Evolutionary conservation across 768 basidiomycete genomes (phyloP).

Genomic region (Ramaria sp.): DNA sequence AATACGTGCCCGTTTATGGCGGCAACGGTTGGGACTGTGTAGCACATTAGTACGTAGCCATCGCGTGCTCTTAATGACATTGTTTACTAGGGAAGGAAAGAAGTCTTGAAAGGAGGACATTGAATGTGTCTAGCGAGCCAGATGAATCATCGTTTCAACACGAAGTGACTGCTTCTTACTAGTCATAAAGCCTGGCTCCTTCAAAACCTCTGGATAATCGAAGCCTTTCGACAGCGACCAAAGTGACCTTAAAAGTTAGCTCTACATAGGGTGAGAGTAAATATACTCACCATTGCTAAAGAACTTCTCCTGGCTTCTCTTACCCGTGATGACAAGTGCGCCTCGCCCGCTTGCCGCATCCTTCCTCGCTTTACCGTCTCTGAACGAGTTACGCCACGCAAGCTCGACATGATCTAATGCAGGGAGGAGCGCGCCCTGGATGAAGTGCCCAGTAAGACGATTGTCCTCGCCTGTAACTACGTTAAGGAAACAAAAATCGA

Average conservation of each 20-base stretch:
- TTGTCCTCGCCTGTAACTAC: constrained; percentile 39
- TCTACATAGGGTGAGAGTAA: background rate
- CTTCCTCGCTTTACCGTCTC: constrained; percentile 30
- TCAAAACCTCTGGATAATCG: constrained; percentile 41
- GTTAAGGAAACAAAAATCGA: background rate
- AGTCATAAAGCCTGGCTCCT: constrained; percentile 55
- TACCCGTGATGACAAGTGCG: constrained; percentile 69
- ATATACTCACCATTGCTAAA: constrained; percentile 63
- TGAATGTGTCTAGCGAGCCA: constrained; percentile 46
- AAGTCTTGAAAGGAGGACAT: constrained; percentile 59
- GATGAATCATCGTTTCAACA: background rate
- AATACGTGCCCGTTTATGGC: constrained; percentile 82
- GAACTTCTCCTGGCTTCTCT: constrained; percentile 71
- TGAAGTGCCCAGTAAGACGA: constrained; percentile 48
- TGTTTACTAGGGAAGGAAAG: constrained; percentile 66
- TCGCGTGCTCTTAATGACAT: background rate
- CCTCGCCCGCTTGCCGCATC: constrained; percentile 49
- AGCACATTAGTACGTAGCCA: background rate
- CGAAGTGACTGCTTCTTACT: constrained; percentile 26
- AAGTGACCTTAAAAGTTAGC: background rate
- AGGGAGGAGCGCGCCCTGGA: constrained; percentile 52
- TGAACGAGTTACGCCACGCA: constrained; percentile 54
- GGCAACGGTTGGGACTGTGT: constrained; percentile 62
- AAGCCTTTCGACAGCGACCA: constrained; percentile 34
- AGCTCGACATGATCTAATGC: constrained; percentile 64